Evolutionary conservation across 805 yeast genomes (phyloP).

Genomic region (Scheffersomyces spartinae): DNA sequence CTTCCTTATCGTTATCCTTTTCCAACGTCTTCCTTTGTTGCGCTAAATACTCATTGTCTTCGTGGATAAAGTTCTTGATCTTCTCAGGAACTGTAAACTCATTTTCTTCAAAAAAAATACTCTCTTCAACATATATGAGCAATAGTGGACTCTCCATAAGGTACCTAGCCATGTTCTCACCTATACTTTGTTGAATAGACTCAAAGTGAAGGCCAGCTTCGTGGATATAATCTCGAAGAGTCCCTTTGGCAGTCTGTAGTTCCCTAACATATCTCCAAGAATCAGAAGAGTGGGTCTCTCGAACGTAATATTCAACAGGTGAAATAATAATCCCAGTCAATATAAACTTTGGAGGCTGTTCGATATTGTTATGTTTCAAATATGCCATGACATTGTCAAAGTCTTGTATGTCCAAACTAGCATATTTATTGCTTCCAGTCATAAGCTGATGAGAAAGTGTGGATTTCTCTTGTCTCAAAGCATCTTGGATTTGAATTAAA

Average conservation of each 20-base stretch:
- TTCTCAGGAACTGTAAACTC: no score
- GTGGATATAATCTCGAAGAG: no score
- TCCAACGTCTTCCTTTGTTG: slow-evolving; percentile 7
- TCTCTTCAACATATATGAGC: no score
- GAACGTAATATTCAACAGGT: slow-evolving; percentile 17
- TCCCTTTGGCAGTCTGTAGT: no score
- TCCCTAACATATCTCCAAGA: no score
- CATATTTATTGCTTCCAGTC: slow-evolving; percentile 7
- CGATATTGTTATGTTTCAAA: slow-evolving; percentile 4
- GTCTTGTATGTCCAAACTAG: slow-evolving; percentile 10
- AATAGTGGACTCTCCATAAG: no score
- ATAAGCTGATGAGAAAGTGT: slow-evolving; percentile 10
- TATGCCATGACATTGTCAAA: slow-evolving; percentile 9
- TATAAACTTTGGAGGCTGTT: slow-evolving; percentile 10
- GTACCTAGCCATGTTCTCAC: no score
- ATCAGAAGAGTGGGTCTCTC: no score
- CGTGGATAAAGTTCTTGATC: slow-evolving; percentile 4
- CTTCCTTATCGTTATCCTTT: slow-evolving; percentile 11
- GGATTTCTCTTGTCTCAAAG: slow-evolving; percentile 8
- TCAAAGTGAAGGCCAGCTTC: no score
- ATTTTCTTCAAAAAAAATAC: no score
- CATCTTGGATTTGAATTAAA: slow-evolving; percentile 9
- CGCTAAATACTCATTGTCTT: slow-evolving; percentile 6
- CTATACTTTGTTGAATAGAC: no score
- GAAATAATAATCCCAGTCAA: slow-evolving; percentile 21